Conservation (phyloP, 2,329 filamentous ascomycete species). For the Talaromyces marneffei region DNA sequence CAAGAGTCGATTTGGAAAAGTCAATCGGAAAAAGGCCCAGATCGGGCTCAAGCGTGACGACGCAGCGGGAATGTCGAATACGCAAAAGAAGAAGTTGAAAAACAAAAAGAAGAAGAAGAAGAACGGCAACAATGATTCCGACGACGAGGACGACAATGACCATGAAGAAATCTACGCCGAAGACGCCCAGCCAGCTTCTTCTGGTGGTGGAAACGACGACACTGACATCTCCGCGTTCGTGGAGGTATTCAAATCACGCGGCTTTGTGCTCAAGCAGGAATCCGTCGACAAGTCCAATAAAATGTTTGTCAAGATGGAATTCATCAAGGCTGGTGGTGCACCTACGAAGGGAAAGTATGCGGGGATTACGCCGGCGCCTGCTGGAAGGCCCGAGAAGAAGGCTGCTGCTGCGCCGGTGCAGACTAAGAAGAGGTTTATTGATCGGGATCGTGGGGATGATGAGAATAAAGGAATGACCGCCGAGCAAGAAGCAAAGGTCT, state of each 20-base stretch:
- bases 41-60: constrained; percentile 29
- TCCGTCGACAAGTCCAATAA: constrained; percentile 79
- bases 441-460: constrained; percentile 46
- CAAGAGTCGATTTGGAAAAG: constrained; percentile 77
- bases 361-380: constrained; percentile 22
- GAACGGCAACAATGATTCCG: constrained; percentile 37
- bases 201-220: constrained; percentile 58
- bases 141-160: constrained; percentile 32
- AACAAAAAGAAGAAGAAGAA: constrained; percentile 42
- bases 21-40: constrained; percentile 40
- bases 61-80: constrained; percentile 31
- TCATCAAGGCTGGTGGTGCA: constrained; percentile 68
- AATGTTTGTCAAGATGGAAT: constrained; percentile 98
- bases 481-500: constrained; percentile 60
- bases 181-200: constrained; percentile 35
- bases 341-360: constrained; percentile 69
- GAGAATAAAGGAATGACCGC: constrained; percentile 50
- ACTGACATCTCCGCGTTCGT: constrained; percentile 87
- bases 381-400: constrained; percentile 1
- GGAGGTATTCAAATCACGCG: constrained; percentile 70
- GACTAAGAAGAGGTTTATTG: constrained; percentile 53
- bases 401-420: constrained; percentile 21
- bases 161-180: constrained; percentile 51
- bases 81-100: constrained; percentile 42
- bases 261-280: constrained; percentile 74